phyloP scores from a whole-genome alignment of 208 protist species.

The Strigomonas oncopelti region DNA sequence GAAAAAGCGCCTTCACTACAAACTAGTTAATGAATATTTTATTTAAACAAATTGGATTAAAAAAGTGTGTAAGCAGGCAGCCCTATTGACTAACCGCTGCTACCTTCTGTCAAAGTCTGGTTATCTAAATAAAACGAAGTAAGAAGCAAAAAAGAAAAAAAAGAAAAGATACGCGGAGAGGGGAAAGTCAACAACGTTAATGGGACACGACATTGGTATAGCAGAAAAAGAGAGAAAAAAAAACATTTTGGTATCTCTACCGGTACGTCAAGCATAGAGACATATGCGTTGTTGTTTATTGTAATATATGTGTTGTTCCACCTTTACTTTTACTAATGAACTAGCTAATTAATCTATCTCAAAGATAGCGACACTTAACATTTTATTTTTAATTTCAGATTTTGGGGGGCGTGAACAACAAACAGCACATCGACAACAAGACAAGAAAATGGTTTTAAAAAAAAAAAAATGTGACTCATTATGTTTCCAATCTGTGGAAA shows the following conservation, averaged over 20 bases:
- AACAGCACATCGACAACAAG: neutral
- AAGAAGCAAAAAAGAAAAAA: neutral
- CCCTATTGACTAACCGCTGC: too few relatives aligned
- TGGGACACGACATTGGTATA: neutral
- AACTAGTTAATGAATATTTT: neutral
- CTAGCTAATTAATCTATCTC: neutral
- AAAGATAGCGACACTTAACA: neutral
- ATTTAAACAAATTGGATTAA: neutral
- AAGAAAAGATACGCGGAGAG: neutral
- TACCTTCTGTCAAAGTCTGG: too few relatives aligned
- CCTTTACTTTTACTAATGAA: neutral
- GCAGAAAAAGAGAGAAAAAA: neutral
- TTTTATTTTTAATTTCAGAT: neutral
- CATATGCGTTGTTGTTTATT: neutral
- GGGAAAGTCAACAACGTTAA: neutral
- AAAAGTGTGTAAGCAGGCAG: neutral
- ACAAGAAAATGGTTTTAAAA: neutral
- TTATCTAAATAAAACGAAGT: too few relatives aligned
- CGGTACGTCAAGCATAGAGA: too few relatives aligned
- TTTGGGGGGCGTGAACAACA: neutral
- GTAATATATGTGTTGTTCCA: neutral
- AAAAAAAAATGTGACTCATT: constrained; percentile 5
- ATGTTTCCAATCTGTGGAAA: too few relatives aligned
- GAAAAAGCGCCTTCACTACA: too few relatives aligned
- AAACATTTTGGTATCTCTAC: too few relatives aligned